Base-by-base conservation (phyloP, 2,329 filamentous ascomycete genomes). In the Coccinonectria pachysandricola region DNA sequence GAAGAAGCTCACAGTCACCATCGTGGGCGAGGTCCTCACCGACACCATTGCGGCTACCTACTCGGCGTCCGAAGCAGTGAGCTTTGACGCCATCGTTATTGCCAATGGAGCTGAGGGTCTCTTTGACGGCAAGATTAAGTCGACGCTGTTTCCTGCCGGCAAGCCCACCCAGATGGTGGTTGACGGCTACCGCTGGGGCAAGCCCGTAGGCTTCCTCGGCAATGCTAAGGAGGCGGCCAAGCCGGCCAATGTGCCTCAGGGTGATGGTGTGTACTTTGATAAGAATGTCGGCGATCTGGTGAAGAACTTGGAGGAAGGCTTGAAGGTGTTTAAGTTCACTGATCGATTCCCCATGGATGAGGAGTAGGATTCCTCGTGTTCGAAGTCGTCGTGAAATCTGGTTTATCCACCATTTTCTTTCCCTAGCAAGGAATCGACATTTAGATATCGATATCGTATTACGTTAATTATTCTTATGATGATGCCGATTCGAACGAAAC, bases 101-200 rank as follows among this genome's bases (percentile, higher is more conserved):
- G 60, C 61, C 0, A 58, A 66, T 7, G 73, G 68, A 2, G 62
- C 68, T 2, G 62, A 66, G 37, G 46, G 40, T 1, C 52, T 75
- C 9, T 79, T 83, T 40, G 40, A 43, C 7, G 37, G 46, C 5
- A 47, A 49, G 11, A 49, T 48, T 11, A 49, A 49, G 12, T 69
- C 65, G 4, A 60, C 71, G 0, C 57, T 83, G 6, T 84, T 68
- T 50, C 79, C 79, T 1, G 57, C 65, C 2, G 71, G 71, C 1
- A 63, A 76, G 1, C 79, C 79, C 0, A 51, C 64, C 3, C 66
- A 79, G 56, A 76, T 84, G 26, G 49, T 82, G 11, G 47, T 61
- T 10, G 69, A 76, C 43, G 70, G 64, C 0, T 84, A 73, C 54
- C 59, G 69, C 13, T 84, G 74, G 60, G 79, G 77, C 4, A 85